Evolutionary conservation across 345 rosid genomes (phyloP).

Genomic region (Firmiana major): DNA sequence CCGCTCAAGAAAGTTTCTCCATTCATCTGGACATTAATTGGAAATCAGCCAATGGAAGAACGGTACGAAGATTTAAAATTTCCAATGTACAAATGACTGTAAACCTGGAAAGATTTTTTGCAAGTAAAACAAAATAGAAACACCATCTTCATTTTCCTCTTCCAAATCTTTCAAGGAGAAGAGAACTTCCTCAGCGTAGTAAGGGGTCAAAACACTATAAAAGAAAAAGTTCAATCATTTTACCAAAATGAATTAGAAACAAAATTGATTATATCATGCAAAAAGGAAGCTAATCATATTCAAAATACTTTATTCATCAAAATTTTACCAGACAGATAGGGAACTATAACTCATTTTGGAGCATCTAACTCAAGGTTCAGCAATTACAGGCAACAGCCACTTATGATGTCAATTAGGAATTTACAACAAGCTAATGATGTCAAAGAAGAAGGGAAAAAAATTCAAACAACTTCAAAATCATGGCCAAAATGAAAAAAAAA

Average conservation of each 20-base stretch:
- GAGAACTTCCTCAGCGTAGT: conserved; percentile 87
- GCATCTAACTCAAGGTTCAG: neutral
- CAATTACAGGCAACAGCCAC: neutral
- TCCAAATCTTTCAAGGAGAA: conserved; percentile 77
- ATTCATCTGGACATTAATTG: conserved; percentile 63
- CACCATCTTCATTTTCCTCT: conserved; percentile 90
- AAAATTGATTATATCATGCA: neutral
- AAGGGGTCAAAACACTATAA: conserved; percentile 89
- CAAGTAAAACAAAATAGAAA: conserved; percentile 88
- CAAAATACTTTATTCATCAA: neutral
- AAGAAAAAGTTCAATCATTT: conserved; percentile 11
- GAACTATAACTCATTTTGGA: neutral
- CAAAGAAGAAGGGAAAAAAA: neutral
- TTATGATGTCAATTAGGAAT: neutral
- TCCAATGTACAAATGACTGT: neutral
- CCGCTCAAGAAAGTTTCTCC: conserved; percentile 92
- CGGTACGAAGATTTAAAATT: neutral
- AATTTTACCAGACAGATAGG: neutral
- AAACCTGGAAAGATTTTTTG: conserved; percentile 97
- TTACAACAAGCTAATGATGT: neutral
- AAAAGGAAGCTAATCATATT: neutral
- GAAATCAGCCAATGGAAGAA: conserved; percentile 14
- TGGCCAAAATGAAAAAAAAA: neutral
- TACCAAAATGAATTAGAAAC: conserved; percentile 5
- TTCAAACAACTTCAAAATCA: neutral